These are phyloP conservation scores for Osmanthus fragrans DNA, from an alignment of 257 asterid genomes.

Conservation along the genomic window DNA sequence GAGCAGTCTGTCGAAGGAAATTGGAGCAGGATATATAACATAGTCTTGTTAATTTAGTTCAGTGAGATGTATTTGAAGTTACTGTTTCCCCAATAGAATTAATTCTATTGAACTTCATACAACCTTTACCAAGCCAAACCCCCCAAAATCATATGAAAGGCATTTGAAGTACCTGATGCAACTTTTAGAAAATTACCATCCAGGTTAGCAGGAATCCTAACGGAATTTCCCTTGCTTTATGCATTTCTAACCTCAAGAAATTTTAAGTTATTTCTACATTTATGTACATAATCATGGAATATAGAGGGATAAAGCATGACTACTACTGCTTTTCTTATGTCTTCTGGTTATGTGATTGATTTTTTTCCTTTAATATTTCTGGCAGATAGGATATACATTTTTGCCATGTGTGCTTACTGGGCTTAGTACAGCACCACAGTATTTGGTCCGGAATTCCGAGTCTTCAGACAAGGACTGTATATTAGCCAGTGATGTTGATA, in stretches of 20 bases:
- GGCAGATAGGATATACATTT: slow-evolving; percentile 87
- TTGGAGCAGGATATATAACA: not conserved
- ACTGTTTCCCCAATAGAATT: too few species aligned
- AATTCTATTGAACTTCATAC: not conserved
- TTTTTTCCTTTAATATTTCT: not conserved
- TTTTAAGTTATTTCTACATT: not conserved
- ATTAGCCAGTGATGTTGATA: slow-evolving; percentile 75
- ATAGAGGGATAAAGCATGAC: not conserved
- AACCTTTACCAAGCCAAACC: not conserved
- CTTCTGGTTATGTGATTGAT: slow-evolving; percentile 4
- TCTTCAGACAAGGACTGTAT: slow-evolving; percentile 42
- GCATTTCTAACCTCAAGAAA: not conserved
- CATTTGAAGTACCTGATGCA: not conserved
- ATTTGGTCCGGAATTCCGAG: slow-evolving; percentile 37
- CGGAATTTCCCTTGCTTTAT: not conserved
- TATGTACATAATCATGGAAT: not conserved
- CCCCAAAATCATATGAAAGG: not conserved
- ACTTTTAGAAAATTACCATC: not conserved
- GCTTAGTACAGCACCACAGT: slow-evolving; percentile 82
- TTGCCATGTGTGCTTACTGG: slow-evolving; percentile 99
- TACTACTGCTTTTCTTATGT: not conserved
- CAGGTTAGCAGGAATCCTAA: not conserved
- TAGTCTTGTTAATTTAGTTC: not conserved
- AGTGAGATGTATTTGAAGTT: not conserved
- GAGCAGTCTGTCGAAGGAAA: not conserved